phyloP scores from a whole-genome alignment of 2,329 filamentous ascomycete genomes.

The Monosporascus sp. region DNA sequence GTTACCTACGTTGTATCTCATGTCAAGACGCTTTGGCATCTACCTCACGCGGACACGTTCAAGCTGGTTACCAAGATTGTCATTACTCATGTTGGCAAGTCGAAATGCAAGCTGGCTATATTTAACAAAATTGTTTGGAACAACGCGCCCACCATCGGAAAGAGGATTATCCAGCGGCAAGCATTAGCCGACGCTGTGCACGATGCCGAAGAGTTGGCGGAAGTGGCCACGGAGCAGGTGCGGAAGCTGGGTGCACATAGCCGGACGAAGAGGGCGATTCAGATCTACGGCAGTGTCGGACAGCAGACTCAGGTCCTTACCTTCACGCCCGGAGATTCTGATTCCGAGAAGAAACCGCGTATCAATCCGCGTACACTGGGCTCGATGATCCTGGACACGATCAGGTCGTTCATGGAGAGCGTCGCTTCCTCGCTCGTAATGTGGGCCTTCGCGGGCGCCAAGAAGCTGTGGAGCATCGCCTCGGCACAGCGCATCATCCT shows the following conservation, averaged over 20 bases:
- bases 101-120: constrained; percentile 83
- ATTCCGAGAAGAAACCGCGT: constrained; percentile 48
- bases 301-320: constrained; percentile 59
- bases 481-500: constrained; percentile 73
- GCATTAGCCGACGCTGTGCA: constrained; percentile 70
- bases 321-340: constrained; percentile 48
- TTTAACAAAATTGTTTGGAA: constrained; percentile 87
- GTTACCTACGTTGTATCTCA: constrained; percentile 61
- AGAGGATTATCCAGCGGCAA: constrained; percentile 59
- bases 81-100: constrained; percentile 89
- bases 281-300: constrained; percentile 73
- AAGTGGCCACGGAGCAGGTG: constrained; percentile 73
- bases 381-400: constrained; percentile 66
- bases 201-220: constrained; percentile 69
- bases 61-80: constrained; percentile 84
- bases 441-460: constrained; percentile 63
- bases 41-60: constrained; percentile 76
- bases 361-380: constrained; percentile 59
- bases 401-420: constrained; percentile 69
- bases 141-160: constrained; percentile 56
- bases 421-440: constrained; percentile 71
- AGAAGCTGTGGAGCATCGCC: constrained; percentile 61
- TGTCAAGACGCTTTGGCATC: constrained; percentile 68
- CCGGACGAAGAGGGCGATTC: constrained; percentile 71
- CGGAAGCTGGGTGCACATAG: constrained; percentile 67